Evolutionary conservation across 2,329 filamentous ascomycete genomes (phyloP).

Genomic region (Fusarium pseudocircinatum): DNA sequence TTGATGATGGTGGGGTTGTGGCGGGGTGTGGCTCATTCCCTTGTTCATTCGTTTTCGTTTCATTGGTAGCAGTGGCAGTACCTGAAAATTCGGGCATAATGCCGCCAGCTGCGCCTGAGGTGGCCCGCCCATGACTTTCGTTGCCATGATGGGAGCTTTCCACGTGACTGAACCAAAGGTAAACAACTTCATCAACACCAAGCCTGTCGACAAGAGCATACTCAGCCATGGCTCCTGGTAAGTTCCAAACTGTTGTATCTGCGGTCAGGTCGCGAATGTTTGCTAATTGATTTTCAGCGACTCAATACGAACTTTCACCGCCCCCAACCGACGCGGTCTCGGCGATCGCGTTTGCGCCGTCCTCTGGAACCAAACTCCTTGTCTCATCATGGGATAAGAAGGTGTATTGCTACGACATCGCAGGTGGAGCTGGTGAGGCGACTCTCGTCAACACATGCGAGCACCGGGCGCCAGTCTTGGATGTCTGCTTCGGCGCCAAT

Average conservation of each 20-base stretch:
- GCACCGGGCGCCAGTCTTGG: constrained; percentile 85
- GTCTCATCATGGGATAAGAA: constrained; percentile 95
- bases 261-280: not conserved
- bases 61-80: constrained; percentile 30
- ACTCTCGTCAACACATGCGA: constrained; percentile 76
- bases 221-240: constrained; percentile 55
- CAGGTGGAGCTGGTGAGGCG: constrained; percentile 63
- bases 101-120: constrained; percentile 3
- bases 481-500: constrained; percentile 87
- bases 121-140: constrained; percentile 5
- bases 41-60: not conserved
- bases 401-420: constrained; percentile 87
- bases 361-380: constrained; percentile 78
- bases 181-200: constrained; percentile 47
- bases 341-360: constrained; percentile 83
- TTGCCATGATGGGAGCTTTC: constrained; percentile 27
- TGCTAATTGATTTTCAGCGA: constrained; percentile 54
- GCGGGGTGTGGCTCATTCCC: constrained; percentile 49
- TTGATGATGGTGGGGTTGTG: constrained; percentile 53
- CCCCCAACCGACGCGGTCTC: constrained; percentile 90
- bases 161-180: constrained; percentile 51
- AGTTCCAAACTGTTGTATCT: constrained; percentile 13
- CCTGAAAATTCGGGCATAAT: constrained; percentile 45
- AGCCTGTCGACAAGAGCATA: constrained; percentile 30
- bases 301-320: constrained; percentile 84